Conservation (phyloP, 257 asterid species). For the Henckelia pumila region DNA sequence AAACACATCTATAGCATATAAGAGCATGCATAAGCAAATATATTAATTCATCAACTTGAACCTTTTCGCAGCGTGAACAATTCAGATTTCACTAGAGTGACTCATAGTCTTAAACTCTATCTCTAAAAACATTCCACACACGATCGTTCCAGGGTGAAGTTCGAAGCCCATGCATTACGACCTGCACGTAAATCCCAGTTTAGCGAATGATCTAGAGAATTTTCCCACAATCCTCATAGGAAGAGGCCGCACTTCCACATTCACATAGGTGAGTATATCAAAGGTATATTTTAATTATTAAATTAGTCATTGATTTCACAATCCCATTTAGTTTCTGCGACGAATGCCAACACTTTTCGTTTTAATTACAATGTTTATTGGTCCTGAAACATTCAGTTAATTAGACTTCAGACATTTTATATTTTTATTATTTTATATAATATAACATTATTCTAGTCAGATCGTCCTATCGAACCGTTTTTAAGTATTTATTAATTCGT, state of each 20-base stretch:
- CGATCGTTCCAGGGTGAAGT: not conserved
- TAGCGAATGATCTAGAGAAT: not conserved
- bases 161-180: not conserved
- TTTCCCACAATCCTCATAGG: not conserved
- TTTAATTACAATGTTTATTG: no score
- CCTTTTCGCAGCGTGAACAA: not conserved
- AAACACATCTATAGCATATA: not conserved
- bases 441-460: no score
- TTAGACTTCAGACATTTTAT: no score
- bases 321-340: no score
- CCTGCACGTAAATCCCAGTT: not conserved
- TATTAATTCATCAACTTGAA: not conserved
- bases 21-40: not conserved
- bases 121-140: not conserved
- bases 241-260: slow-evolving; percentile 2
- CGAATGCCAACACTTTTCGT: no score
- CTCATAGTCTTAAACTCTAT: not conserved
- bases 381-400: no score
- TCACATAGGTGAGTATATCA: not conserved
- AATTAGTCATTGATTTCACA: no score
- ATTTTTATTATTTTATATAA: no score
- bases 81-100: not conserved
- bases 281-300: no score
- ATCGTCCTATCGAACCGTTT: no score
- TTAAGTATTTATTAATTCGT: no score